Evolutionary conservation across 1,284 basidiomycete species (phyloP), one percentile per base, ranked within the genome.

Genomic region (Fomes fomentarius): DNA sequence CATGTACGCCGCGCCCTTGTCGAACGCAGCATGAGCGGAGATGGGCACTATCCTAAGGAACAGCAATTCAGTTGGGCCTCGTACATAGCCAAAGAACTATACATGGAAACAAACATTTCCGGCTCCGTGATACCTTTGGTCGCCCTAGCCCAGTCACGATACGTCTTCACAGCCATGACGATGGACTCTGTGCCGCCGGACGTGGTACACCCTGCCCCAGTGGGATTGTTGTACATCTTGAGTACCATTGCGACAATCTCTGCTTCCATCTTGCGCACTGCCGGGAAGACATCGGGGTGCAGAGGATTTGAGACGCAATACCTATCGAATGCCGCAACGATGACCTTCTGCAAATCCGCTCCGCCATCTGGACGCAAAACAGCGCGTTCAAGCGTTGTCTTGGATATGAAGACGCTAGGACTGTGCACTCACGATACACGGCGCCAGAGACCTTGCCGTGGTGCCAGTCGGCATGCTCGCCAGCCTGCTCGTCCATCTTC

Each of bases 171-270:
- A 3, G 94, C 86, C 94, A 96, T 94, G 48, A 96, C 76, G 65
- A 99, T 98, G 14, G 91, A 94, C 71, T 99, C 96, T 0, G 96
- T 99, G 2, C 97, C 96, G 19, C 96, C 96, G 0, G 91, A 92
- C 0, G 96, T 98, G 65, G 95, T 98, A 1, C 89, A 89, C 12
- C 96, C 96, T 2, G 93, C 94, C 9, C 91, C 92, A 42, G 82
- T 76, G 1, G 92, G 89, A 60, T 91, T 88, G 68, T 94, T 89
- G 76, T 91, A 97, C 76, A 96, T 80, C 54, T 83, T 81, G 42
- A 98, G 78, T 60, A 91, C 92, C 91, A 98, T 98, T n/a, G 91
- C 79, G 39, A 99, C 94, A 41, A 98, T 84, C 69, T 98, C 96
- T 8, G 95, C 91, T 69, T 99, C 96, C 96, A 99, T 99, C 75